phyloP scores from a whole-genome alignment of 2,329 filamentous ascomycete genomes.

The Trichoderma sp. region DNA sequence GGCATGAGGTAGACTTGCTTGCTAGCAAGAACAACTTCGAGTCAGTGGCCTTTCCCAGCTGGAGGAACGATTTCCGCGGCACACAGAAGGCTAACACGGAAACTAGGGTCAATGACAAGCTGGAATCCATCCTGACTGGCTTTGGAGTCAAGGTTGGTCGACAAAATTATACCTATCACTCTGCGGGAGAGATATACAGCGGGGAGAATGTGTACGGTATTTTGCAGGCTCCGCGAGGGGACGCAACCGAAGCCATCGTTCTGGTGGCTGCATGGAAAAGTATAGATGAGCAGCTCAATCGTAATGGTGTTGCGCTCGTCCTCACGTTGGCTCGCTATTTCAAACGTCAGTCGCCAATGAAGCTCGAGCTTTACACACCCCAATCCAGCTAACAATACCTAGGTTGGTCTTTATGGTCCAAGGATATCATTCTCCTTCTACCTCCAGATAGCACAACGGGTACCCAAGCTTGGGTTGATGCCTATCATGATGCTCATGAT shows the following conservation, averaged over 20 bases:
- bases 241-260: slow-evolving; percentile 96
- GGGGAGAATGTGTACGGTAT: slow-evolving; percentile 94
- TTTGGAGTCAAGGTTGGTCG: slow-evolving; percentile 83
- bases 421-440: slow-evolving; percentile 92
- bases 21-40: slow-evolving; percentile 52
- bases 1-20: slow-evolving; percentile 72
- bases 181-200: slow-evolving; percentile 68
- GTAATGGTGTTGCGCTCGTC: slow-evolving; percentile 81
- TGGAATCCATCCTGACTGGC: slow-evolving; percentile 72
- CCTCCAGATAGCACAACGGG: slow-evolving; percentile 86
- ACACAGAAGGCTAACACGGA: background rate
- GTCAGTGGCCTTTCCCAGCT: slow-evolving; percentile 37
- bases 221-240: slow-evolving; percentile 86
- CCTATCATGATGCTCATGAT: slow-evolving; percentile 89
- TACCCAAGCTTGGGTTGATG: slow-evolving; percentile 95
- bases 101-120: slow-evolving; percentile 61
- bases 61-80: background rate
- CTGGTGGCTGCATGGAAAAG: slow-evolving; percentile 87
- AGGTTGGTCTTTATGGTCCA: slow-evolving; percentile 97
- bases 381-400: slow-evolving; percentile 23
- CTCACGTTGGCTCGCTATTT: slow-evolving; percentile 91
- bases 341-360: slow-evolving; percentile 57
- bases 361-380: background rate
- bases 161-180: slow-evolving; percentile 83
- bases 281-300: slow-evolving; percentile 73